phyloP scores from a whole-genome alignment of 805 yeast genomes.

The Metschnikowia anglica region DNA sequence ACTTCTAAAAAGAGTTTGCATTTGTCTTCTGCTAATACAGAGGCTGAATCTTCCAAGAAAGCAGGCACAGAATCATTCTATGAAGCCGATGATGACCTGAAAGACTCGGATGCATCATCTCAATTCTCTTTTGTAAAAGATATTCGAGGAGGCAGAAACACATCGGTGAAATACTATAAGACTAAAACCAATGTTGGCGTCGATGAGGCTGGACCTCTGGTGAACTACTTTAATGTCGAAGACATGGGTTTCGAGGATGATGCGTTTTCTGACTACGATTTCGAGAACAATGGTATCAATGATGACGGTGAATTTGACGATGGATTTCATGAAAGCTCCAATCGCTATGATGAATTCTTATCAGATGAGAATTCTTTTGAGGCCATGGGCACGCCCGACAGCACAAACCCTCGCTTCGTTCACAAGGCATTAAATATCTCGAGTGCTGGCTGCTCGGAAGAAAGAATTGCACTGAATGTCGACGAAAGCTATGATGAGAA shows the following conservation, averaged over 20 bases:
- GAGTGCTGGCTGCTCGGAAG: slow-evolving; percentile 2
- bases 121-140: slow-evolving; percentile 54
- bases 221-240: slow-evolving; percentile 27
- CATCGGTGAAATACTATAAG: slow-evolving; percentile 55
- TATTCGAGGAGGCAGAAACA: slow-evolving; percentile 47
- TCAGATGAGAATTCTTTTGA: slow-evolving; percentile 17
- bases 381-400: slow-evolving; percentile 11
- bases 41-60: neutral
- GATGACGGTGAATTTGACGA: slow-evolving; percentile 25
- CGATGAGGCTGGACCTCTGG: slow-evolving; percentile 2
- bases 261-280: slow-evolving; percentile 40
- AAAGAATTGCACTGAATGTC: neutral
- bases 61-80: neutral
- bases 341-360: slow-evolving; percentile 24
- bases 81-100: slow-evolving; percentile 17
- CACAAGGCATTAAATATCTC: neutral
- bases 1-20: slow-evolving; percentile 4
- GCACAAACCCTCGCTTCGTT: slow-evolving; percentile 2
- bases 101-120: slow-evolving; percentile 23
- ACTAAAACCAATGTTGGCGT: slow-evolving; percentile 14
- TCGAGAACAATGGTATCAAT: slow-evolving; percentile 42
- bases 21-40: neutral
- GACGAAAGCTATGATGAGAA: neutral
- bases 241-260: slow-evolving; percentile 34
- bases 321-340: slow-evolving; percentile 12